Conservation (phyloP, 2,329 filamentous ascomycete genomes). For the Cladosporium velox region DNA sequence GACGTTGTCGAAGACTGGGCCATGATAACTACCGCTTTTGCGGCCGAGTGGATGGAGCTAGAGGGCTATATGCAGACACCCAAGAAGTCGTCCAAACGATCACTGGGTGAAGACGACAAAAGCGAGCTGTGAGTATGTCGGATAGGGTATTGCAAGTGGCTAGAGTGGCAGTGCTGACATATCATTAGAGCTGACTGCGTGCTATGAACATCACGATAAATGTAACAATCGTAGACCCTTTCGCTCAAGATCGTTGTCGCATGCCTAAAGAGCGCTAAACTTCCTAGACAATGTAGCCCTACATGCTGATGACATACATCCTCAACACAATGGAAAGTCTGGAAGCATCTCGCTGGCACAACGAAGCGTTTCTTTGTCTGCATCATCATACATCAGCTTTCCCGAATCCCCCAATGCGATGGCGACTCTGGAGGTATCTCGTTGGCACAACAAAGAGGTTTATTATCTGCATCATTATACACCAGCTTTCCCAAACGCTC, state of each 20-base stretch:
- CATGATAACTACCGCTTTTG: conserved; percentile 78
- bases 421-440: neutral
- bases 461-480: neutral
- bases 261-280: neutral
- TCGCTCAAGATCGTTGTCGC: neutral
- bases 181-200: neutral
- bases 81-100: neutral
- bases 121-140: conserved; percentile 20
- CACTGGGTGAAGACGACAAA: conserved; percentile 5
- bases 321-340: neutral
- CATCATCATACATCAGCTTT: neutral
- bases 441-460: neutral
- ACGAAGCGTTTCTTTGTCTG: neutral
- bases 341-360: neutral
- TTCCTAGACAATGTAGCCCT: neutral
- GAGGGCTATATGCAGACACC: conserved; percentile 48
- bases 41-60: conserved; percentile 89
- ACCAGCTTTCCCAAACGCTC: neutral
- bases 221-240: neutral
- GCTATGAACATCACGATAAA: neutral
- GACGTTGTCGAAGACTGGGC: conserved; percentile 85
- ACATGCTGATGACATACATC: neutral
- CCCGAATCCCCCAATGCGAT: neutral
- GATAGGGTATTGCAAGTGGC: neutral
- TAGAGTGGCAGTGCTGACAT: neutral